Evolutionary conservation across 148 eudicot species (phyloP), one percentile per base, ranked within the genome.

Genomic region (Chenopodium suecicum): DNA sequence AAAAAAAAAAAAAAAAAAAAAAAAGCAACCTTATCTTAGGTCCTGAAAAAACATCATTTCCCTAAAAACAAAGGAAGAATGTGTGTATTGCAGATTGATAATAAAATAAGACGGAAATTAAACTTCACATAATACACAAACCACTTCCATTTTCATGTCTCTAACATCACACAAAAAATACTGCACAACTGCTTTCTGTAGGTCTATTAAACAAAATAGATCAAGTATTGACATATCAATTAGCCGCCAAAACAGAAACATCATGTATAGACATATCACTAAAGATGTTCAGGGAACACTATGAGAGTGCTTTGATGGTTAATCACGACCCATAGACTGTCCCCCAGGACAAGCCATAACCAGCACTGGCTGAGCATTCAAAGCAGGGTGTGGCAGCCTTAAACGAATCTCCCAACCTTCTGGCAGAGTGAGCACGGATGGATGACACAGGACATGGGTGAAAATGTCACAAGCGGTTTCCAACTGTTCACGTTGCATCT

Each of bases 381-480:
- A 91, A 9, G 88, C 91, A 10, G 97, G 97, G 86, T 95, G 98
- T 82, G 94, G 92, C 67, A 95, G 83, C 92, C 96, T 92, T 25
- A 96, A 96, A 41, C 98, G 96, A 70, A 93, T 82, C 79, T 95
- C 98, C 66, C 98, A 91, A 50, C 93, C 98, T 88, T 93, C 88
- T 95, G 98, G 83, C 98, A 95, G 80, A 95, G 93, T 0, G 98
- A 91, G 74, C 98, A 23, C 23, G 23, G 23, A 95, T 2, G 87
- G 81, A 66, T 95, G 98, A 84, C 97, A 95, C 82, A 93, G 90
- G 69, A 91, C 56, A 76, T 95, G 98, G 62, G 95, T 86, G 17
- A 90, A 91, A 46, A 93, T 83, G 80, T 95, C 98, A 70, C 96
- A 95, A n/a, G 88, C 89, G 22, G 90, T 70, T 76, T 95, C 98